Evolutionary conservation across 306 rosid species (phyloP), one percentile per base, ranked within the genome.

Genomic region (Carpinus fangiana): DNA sequence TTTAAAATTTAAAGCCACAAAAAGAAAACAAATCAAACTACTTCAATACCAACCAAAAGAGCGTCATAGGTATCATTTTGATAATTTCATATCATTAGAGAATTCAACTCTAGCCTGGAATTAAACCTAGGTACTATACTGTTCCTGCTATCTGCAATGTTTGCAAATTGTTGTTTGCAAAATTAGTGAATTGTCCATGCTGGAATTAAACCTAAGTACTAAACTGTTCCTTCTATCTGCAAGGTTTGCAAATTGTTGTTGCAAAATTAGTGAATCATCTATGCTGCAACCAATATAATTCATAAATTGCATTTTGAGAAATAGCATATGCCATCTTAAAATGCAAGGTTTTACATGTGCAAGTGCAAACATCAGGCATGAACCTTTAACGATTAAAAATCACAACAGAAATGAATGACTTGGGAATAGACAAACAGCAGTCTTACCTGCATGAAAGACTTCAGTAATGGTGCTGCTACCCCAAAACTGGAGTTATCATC

Each of bases 381-480:
- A 36, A 66, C 48, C 72, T 38, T 10, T 66, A 31, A 8, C 4
- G 7, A 26, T 61, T 57, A 79, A 72, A 79, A 73, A 73, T 48
- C 0, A 48, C 52, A 48, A 48, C 16, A 67, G 56, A 26, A 70
- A 60, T 16, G 73, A 53, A 59, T n/a, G 72, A 48, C 3, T 41
- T 50, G 57, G 72, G 45, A 45, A 48, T 70, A 83, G 70, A 78
- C 65, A 65, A 73, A 79, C 48, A 46, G 17, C 76, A 57, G 31
- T 69, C 80, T 88, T 85, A 92, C 99, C 86, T 93, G 96, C 94
- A 95, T 90, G 78, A 95, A 93, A 75, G 99, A 93, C 83, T 95
- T 95, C 76, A 95, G 80, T 75, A 95, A 86, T 61, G 99, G 99
- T 80, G 96, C 90, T 51, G 99, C 99, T 48, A 89, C 97, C 72